Evolutionary conservation across 2,329 filamentous ascomycete species (phyloP).

Genomic region (Apiospora phragmitis): DNA sequence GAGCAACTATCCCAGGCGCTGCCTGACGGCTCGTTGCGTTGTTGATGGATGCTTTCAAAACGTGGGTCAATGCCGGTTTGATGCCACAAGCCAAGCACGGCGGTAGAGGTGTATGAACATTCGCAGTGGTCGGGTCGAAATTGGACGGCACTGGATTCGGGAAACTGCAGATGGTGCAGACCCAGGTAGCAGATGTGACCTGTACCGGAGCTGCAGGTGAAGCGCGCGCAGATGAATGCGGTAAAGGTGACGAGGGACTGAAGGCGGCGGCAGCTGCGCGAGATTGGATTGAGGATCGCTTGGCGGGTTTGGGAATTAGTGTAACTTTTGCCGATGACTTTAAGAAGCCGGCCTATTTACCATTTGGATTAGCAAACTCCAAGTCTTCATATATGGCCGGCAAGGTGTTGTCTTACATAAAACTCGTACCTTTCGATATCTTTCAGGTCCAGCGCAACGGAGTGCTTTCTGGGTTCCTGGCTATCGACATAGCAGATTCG

Average conservation of each 20-base stretch:
- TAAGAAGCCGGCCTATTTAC: conserved; percentile 76
- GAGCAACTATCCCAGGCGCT: conserved; percentile 15
- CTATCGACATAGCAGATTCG: conserved; percentile 94
- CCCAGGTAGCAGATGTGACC: conserved; percentile 75
- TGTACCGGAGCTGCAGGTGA: conserved; percentile 47
- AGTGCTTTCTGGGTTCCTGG: conserved; percentile 79
- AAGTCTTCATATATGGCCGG: not conserved
- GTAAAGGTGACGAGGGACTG: conserved; percentile 45
- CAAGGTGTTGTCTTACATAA: conserved; percentile 58
- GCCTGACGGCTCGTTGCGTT: conserved; percentile 59
- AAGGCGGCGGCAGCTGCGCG: conserved; percentile 50
- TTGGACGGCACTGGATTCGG: conserved; percentile 91
- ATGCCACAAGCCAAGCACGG: conserved; percentile 94
- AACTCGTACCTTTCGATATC: conserved; percentile 90
- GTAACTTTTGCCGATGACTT: conserved; percentile 96
- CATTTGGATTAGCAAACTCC: not conserved
- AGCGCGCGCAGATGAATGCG: conserved; percentile 40
- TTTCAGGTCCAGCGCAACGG: conserved; percentile 82
- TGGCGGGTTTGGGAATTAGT: conserved; percentile 77
- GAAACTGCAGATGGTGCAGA: conserved; percentile 94
- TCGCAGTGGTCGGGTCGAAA: conserved; percentile 84
- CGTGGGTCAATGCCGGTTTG: conserved; percentile 78
- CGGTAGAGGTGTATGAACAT: conserved; percentile 74
- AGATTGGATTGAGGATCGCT: conserved; percentile 60
- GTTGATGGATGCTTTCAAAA: conserved; percentile 84